Percentiles rank a stretch among this genome's conserved stretches.
Conservation (phyloP, 305 asterid species). For the Solanum hybrid region DNA sequence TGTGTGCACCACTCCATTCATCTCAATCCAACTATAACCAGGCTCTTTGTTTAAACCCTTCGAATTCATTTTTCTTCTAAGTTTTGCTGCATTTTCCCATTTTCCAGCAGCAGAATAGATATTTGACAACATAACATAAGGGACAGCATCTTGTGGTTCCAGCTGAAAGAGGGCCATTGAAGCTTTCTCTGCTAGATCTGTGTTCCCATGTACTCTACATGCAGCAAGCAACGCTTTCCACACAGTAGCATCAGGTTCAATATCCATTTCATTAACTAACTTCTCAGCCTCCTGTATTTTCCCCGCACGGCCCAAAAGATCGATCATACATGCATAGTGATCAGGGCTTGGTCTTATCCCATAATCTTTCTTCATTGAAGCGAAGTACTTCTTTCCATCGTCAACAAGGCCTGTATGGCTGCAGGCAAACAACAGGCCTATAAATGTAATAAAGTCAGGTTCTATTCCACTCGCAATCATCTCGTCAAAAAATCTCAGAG, state of each 20-base stretch:
- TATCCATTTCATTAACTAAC: conserved; percentile 39
- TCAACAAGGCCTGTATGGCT: conserved; percentile 77
- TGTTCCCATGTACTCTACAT: conserved; percentile 50
- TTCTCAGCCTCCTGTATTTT: conserved; percentile 60
- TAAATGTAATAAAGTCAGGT: conserved; percentile 74
- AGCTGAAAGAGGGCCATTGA: conserved; percentile 49
- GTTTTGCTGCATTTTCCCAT: conserved; percentile 64
- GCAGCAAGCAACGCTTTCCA: conserved; percentile 88
- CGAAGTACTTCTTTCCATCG: conserved; percentile 43
- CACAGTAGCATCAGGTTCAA: conserved; percentile 48
- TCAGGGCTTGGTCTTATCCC: conserved; percentile 57
- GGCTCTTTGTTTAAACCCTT: conserved; percentile 53
- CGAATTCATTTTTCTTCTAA: conserved; percentile 51
- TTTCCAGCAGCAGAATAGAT: conserved; percentile 52
- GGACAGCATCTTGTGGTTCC: conserved; percentile 66
- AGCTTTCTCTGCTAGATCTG: conserved; percentile 58
- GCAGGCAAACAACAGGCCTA: conserved; percentile 80
- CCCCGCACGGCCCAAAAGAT: conserved; percentile 83
- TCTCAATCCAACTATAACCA: conserved; percentile 71
- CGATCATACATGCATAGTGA: conserved; percentile 84
- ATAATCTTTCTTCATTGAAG: conserved; percentile 48
- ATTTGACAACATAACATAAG: conserved; percentile 72
- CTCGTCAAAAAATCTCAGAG: conserved; percentile 40
- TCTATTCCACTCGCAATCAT: conserved; percentile 52
- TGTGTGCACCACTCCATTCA: conserved; percentile 36